Percentiles rank a stretch among this genome's conserved stretches.
Conservation (phyloP, 495 filamentous ascomycete genomes). For the Achaetomiella virescens region DNA sequence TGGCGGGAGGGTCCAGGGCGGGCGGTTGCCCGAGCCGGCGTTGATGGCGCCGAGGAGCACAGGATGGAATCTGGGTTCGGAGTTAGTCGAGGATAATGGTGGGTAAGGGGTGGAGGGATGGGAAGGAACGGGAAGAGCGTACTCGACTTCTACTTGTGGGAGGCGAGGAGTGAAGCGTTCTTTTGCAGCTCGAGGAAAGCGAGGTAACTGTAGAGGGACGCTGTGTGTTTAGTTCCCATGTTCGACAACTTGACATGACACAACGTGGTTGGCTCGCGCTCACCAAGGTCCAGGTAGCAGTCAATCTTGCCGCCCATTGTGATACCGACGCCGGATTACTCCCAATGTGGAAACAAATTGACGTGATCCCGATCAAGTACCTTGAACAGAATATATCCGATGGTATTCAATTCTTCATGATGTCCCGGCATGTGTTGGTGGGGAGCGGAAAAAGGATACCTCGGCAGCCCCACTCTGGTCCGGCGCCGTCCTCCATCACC, state of each 20-base stretch:
- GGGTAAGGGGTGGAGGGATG: background rate
- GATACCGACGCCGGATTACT: background rate
- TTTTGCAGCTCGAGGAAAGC: slow-evolving; percentile 52
- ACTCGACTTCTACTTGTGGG: slow-evolving; percentile 61
- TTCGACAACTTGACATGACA: background rate
- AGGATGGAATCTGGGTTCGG: slow-evolving; percentile 52
- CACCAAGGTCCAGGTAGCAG: slow-evolving; percentile 43
- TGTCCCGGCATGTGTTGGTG: background rate
- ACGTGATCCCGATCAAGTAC: background rate
- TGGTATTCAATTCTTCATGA: background rate
- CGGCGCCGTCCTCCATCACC: background rate
- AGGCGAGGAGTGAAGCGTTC: slow-evolving; percentile 46
- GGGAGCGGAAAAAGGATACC: background rate
- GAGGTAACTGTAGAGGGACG: slow-evolving; percentile 65
- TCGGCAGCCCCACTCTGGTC: slow-evolving; percentile 13
- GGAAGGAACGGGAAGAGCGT: slow-evolving; percentile 15
- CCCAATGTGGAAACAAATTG: background rate
- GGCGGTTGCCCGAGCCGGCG: slow-evolving; percentile 60
- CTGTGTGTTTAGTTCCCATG: slow-evolving; percentile 31
- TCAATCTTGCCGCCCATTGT: slow-evolving; percentile 56
- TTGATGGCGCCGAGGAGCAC: slow-evolving; percentile 72
- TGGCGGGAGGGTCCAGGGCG: slow-evolving; percentile 64
- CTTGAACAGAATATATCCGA: background rate
- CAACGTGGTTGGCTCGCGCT: background rate
- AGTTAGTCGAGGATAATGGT: background rate